Percentiles rank a stretch among this genome's conserved stretches.
Evolutionary conservation across 768 basidiomycete genomes (phyloP).

Genomic region (Pulveroboletus ravenelii): DNA sequence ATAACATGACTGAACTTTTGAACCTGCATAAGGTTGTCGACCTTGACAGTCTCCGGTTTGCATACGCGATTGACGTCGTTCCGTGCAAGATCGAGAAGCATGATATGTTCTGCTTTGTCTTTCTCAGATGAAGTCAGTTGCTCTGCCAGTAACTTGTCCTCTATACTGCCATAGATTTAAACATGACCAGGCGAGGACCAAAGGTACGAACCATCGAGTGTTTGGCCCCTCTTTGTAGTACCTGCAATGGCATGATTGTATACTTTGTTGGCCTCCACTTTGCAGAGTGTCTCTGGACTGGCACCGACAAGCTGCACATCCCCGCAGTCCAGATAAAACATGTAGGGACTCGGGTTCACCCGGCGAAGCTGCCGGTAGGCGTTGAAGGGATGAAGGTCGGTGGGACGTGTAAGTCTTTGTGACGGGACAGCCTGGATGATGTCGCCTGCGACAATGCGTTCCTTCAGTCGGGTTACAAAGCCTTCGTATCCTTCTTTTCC

Average conservation of each 20-base stretch:
- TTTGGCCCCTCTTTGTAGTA: slow-evolving; percentile 84
- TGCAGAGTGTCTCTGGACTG: slow-evolving; percentile 96
- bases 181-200: neutral
- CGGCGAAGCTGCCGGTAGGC: slow-evolving; percentile 90
- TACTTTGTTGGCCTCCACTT: slow-evolving; percentile 87
- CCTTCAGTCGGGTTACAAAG: slow-evolving; percentile 88
- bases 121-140: slow-evolving; percentile 82
- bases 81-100: slow-evolving; percentile 96
- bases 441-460: slow-evolving; percentile 93
- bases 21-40: slow-evolving; percentile 89
- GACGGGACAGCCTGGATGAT: slow-evolving; percentile 99
- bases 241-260: slow-evolving; percentile 98
- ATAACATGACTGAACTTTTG: slow-evolving; percentile 99
- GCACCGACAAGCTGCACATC: slow-evolving; percentile 96
- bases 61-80: slow-evolving; percentile 99
- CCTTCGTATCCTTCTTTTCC: slow-evolving; percentile 88
- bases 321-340: slow-evolving; percentile 96
- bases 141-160: slow-evolving; percentile 78
- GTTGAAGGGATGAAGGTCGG: slow-evolving; percentile 92
- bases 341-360: slow-evolving; percentile 97
- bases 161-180: slow-evolving; percentile 39
- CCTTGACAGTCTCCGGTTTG: slow-evolving; percentile 90
- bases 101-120: slow-evolving; percentile 96
- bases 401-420: slow-evolving; percentile 82
- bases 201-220: slow-evolving; percentile 63